Percentiles rank a stretch among this genome's conserved stretches.
Conservation (phyloP, 257 asterid species). For the Jacaranda mimosifolia region DNA sequence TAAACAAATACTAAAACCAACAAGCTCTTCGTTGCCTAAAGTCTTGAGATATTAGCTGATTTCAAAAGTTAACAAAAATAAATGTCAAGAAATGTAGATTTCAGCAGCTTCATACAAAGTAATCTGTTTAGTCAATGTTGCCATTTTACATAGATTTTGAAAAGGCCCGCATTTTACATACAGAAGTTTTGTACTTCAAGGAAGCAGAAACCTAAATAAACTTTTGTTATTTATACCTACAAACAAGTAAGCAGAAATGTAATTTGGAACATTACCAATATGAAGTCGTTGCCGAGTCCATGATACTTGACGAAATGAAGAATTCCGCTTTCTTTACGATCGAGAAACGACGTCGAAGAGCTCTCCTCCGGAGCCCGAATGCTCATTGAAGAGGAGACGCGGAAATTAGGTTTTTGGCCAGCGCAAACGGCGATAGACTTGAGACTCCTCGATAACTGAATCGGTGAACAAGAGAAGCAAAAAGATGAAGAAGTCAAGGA, state of each 20-base stretch:
- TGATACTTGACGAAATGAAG: slow-evolving; percentile 89
- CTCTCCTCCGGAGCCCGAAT: slow-evolving; percentile 46
- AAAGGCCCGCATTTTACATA: background rate
- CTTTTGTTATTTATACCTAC: background rate
- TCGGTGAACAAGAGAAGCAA: slow-evolving; percentile 35
- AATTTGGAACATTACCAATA: slow-evolving; percentile 55
- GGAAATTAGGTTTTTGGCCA: slow-evolving; percentile 44
- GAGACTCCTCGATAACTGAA: slow-evolving; percentile 39
- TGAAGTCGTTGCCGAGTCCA: slow-evolving; percentile 91
- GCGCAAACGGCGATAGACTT: slow-evolving; percentile 32
- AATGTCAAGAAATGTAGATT: background rate
- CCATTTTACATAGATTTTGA: background rate
- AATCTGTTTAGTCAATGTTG: background rate
- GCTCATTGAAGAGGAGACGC: slow-evolving; percentile 55
- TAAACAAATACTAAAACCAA: background rate
- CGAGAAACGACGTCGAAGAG: slow-evolving; percentile 61
- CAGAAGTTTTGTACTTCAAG: background rate
- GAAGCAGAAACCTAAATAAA: background rate
- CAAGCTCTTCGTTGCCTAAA: background rate
- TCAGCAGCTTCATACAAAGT: slow-evolving; percentile 8
- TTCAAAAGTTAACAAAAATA: background rate
- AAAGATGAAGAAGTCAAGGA: slow-evolving; percentile 15
- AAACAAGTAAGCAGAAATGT: background rate
- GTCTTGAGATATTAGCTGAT: slow-evolving; percentile 4
- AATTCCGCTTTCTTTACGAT: slow-evolving; percentile 60